Base-by-base conservation (phyloP, 768 basidiomycete species). In the Pleurotus ostreatus region DNA sequence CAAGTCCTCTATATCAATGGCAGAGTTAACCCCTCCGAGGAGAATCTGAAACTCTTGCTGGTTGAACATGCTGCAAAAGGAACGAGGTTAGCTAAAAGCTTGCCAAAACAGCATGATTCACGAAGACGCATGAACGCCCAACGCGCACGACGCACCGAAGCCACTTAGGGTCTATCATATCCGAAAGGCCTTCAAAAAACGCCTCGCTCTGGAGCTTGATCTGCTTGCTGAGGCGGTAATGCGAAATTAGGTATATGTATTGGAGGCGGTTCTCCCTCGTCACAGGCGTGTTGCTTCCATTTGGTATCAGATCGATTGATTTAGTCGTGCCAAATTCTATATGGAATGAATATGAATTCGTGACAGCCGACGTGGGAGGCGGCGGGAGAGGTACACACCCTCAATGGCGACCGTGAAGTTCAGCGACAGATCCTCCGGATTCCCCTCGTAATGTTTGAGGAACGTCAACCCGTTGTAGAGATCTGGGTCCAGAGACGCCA, bases 1-100 rank as follows among this genome's bases (percentile, higher is more conserved):
- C 57, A 98, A 70, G 68, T 99, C 95, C 13, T 88, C 84, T 6
- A 98, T 60, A 65, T 95, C 89, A 46, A 96, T 86, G 0, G 89
- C 88, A 0, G 90, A 76, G 58, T 95, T 89, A 30, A 90, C 89
- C 5, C 92, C 94, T 0, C 95, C 95, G 5, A 99, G 78, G 1
- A 98, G 75, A 47, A 96, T 88, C 66, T 94, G 94, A 3, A 98
- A 76, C 69, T 98, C 97, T 66, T 92, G 89, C 61, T 96, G 95
- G 68, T 98, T 96, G 73, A 98, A 99, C 92, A 98, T 95, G 45
- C 93, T 91, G 59, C 7, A 57, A 48, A 25, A 11, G 34, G 54
- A 34, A 43, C 11, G 18, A 30, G 47, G 13, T 30, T 12, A 22
- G 46, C 5, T 16, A 12, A 25, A 1, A 23, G 23, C 49, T 9